Conservation (phyloP, 1,139 yeast genomes). For the Lodderomyces beijingensis region DNA sequence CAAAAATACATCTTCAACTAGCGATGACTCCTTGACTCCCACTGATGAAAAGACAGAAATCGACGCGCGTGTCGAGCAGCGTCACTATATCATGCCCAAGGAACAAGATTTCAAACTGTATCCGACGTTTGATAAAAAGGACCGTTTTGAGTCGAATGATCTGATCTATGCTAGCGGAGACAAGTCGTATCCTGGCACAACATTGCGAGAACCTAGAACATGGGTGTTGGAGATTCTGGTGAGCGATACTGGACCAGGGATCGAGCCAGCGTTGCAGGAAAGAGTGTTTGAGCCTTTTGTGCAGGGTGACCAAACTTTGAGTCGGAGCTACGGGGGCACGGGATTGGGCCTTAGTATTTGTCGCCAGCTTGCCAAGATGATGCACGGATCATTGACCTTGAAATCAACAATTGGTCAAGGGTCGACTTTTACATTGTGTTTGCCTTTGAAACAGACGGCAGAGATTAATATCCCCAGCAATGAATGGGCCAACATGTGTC, state of each 20-base stretch:
- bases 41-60: background rate
- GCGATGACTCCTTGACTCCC: background rate
- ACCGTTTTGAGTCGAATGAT: constrained; percentile 9
- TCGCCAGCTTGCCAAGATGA: constrained; percentile 82
- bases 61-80: background rate
- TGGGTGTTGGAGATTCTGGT: constrained; percentile 76
- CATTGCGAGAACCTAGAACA: constrained; percentile 36
- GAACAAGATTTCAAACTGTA: constrained; percentile 10
- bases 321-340: constrained; percentile 91
- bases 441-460: constrained; percentile 72
- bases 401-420: constrained; percentile 72
- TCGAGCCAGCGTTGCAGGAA: constrained; percentile 71
- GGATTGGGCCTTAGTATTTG: constrained; percentile 94
- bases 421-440: constrained; percentile 71
- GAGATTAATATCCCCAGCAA: constrained; percentile 44
- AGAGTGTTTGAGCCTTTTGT: constrained; percentile 93
- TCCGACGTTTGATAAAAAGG: constrained; percentile 10
- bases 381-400: constrained; percentile 77
- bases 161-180: constrained; percentile 21
- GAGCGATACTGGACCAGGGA: constrained; percentile 90
- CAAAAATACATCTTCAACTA: background rate
- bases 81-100: constrained; percentile 9
- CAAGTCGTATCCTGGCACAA: constrained; percentile 32
- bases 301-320: constrained; percentile 92
- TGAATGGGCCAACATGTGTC: constrained; percentile 38